phyloP scores from a whole-genome alignment of 352 stramenopile genomes.

The Globisporangium megalacanthum region DNA sequence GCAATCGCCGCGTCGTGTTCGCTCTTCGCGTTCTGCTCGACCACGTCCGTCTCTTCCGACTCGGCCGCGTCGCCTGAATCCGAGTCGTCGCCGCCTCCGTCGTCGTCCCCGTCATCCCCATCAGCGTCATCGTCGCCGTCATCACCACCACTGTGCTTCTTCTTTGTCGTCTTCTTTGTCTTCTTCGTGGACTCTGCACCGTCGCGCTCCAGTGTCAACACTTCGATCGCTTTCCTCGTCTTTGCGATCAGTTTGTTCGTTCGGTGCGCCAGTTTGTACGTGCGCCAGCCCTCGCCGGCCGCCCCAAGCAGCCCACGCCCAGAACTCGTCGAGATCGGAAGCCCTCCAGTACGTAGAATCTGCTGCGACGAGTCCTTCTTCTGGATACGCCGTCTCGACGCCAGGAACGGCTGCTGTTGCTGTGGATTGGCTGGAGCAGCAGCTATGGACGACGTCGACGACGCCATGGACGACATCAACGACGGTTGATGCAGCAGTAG shows the following conservation, averaged over 20 bases:
- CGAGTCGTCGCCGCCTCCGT: not conserved
- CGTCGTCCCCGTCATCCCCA: not conserved
- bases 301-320: not conserved
- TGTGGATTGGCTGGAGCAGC: not conserved
- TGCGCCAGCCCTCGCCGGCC: conserved; percentile 34
- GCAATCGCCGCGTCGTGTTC: conserved; percentile 7
- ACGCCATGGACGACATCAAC: not conserved
- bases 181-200: conserved; percentile 6
- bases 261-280: conserved; percentile 57
- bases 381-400: conserved; percentile 7
- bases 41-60: not conserved
- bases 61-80: conserved; percentile 1
- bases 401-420: conserved; percentile 7
- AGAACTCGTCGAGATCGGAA: conserved; percentile 1
- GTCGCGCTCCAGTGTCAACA: conserved; percentile 19
- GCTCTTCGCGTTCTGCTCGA: not conserved
- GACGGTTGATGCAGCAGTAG: conserved; percentile 5
- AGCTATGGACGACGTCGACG: not conserved
- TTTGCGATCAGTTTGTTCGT: conserved; percentile 58
- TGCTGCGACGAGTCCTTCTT: conserved; percentile 11
- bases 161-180: not conserved
- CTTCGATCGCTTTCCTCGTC: conserved; percentile 42
- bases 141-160: conserved; percentile 3
- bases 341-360: not conserved
- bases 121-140: conserved; percentile 1